Evolutionary conservation across 1,284 basidiomycete genomes (phyloP).

Genomic region (Ceratobasidium papillatum): DNA sequence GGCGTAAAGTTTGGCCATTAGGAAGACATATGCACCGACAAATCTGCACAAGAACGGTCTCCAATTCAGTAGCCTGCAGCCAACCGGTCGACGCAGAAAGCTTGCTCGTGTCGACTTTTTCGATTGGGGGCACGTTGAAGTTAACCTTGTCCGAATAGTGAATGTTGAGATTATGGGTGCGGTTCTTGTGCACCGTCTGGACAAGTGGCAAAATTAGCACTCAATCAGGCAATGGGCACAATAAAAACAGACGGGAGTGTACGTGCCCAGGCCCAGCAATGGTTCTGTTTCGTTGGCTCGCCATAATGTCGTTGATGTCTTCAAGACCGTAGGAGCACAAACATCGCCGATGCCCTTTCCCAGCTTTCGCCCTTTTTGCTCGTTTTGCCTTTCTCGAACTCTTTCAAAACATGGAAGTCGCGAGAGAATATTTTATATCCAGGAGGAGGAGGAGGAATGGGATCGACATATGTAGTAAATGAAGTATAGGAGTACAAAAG

Average conservation of each 20-base stretch:
- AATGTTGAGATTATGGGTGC: slow-evolving; percentile 96
- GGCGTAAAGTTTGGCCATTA: neutral
- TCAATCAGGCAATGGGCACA: neutral
- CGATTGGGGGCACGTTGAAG: slow-evolving; percentile 83
- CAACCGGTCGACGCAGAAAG: slow-evolving; percentile 77
- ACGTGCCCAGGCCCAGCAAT: slow-evolving; percentile 98
- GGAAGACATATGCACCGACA: slow-evolving; percentile 73
- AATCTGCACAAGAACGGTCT: slow-evolving; percentile 90
- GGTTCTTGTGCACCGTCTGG: slow-evolving; percentile 96
- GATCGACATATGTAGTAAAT: too few species aligned
- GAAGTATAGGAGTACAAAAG: too few species aligned
- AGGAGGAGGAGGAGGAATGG: too few species aligned
- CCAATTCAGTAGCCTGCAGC: slow-evolving; percentile 79
- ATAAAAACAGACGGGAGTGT: slow-evolving; percentile 50
- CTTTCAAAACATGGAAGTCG: slow-evolving; percentile 95
- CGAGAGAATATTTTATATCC: slow-evolving; percentile 91
- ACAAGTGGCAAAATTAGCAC: slow-evolving; percentile 42
- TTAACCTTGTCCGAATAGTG: slow-evolving; percentile 88
- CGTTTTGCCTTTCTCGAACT: slow-evolving; percentile 99
- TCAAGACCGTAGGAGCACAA: slow-evolving; percentile 95
- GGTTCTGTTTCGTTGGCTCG: slow-evolving; percentile 99
- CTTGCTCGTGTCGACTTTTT: slow-evolving; percentile 78
- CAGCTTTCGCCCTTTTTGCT: too few species aligned
- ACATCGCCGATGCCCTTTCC: slow-evolving; percentile 99
- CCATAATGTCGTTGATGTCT: slow-evolving; percentile 91